Conservation (phyloP, 768 basidiomycete species). For the Pulveroboletus frians region DNA sequence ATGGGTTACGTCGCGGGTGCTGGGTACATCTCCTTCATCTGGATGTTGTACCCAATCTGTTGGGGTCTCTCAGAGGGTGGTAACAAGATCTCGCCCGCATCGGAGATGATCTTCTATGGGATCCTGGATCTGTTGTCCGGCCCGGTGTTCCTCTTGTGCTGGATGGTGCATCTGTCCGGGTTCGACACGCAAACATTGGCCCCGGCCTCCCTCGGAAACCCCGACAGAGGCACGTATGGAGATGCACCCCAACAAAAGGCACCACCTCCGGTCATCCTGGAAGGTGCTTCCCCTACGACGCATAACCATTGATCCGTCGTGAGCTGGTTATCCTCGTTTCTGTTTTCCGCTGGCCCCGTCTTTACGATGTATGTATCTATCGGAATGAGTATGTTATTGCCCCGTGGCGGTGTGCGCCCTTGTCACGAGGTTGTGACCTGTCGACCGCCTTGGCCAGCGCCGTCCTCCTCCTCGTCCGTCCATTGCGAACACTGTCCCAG, state of each 20-base stretch:
- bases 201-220: constrained; percentile 6
- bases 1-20: constrained; percentile 33
- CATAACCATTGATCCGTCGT: neutral
- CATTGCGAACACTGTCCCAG: neutral
- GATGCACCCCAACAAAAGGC: neutral
- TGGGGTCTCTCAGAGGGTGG: constrained; percentile 53
- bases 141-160: constrained; percentile 35
- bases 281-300: neutral
- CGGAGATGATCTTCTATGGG: constrained; percentile 55
- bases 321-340: neutral
- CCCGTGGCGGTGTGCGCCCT: constrained; percentile 4
- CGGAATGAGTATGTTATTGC: too few species aligned
- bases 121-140: constrained; percentile 39
- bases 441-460: constrained; percentile 2
- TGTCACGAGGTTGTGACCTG: constrained; percentile 13
- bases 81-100: constrained; percentile 44
- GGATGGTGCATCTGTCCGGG: constrained; percentile 15
- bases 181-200: neutral
- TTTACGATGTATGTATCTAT: neutral
- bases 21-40: constrained; percentile 46
- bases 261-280: neutral
- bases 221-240: constrained; percentile 5
- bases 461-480: neutral
- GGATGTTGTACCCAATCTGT: constrained; percentile 52
- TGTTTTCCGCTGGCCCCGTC: neutral